Base-by-base conservation (phyloP, 2,329 filamentous ascomycete species). In the Delphinella strobiligena region DNA sequence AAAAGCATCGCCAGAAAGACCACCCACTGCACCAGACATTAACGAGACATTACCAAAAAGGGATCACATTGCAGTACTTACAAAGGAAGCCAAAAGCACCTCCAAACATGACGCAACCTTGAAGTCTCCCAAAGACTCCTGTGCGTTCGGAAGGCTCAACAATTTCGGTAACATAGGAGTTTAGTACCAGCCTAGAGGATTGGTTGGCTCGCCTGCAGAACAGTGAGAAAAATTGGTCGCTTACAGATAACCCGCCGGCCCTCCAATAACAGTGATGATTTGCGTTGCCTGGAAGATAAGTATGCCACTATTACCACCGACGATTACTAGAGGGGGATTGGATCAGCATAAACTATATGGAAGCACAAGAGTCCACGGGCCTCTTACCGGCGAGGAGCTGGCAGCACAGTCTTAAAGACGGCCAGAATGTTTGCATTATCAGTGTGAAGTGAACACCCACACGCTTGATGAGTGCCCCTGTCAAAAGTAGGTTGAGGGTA, bases 231-330 rank as follows among this genome's bases (percentile, higher is more conserved):
- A n/a, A n/a, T n/a, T n/a, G n/a, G n/a, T n/a, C n/a, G n/a, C n/a
- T n/a, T n/a, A n/a, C 7, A 83, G 69, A 50, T 82, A 84, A 0
- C 80, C 80, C 0, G 72, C 72, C 0, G 80, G 80, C 0, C 80
- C 80, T 0, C 80, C 80, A 2, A 84, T 47, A 12, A 83, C 63
- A 0, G 77, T 82, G 39, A 84, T 78, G 12, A 78, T 59, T 59
- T 85, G 80, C 0, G 74, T 79, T 18, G 60, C 59, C 55, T 85
- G 80, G 19, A 84, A 72, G 19, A 83, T 77, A 11, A 75, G 59
- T 49, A 84, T 81, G n/a, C 80, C 80, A 0, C 61, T 47, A 2
- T 61, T 61, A n/a, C 73, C 73, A 1, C 80, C 79, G 0, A 72
- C 63, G 22, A 12, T 27, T 7, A 27, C 22, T 27, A 27, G 7